Conservation (phyloP, 257 asterid species). For the Solanum virginianum region DNA sequence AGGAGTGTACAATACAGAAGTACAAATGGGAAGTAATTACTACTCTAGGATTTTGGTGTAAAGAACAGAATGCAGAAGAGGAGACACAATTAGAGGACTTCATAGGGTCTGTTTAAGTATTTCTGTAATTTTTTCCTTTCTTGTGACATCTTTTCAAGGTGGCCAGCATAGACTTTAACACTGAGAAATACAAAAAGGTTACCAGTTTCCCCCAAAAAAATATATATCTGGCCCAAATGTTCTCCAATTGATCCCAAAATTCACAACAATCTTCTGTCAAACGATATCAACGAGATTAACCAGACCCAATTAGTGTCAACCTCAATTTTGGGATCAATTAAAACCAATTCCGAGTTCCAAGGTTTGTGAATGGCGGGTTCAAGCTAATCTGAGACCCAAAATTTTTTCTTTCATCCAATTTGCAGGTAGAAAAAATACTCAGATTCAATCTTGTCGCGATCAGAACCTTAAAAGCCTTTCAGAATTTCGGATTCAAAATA, state of each 20-base stretch:
- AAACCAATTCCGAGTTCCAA: background rate
- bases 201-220: no score
- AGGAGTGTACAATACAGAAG: no score
- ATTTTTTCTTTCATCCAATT: background rate
- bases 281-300: no score
- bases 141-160: no score
- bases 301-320: background rate
- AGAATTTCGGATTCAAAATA: background rate
- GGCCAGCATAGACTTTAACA: no score
- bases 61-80: no score
- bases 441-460: background rate
- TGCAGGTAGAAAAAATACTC: background rate
- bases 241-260: background rate
- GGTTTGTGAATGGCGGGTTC: background rate
- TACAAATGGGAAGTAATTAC: no score
- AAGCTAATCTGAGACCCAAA: background rate
- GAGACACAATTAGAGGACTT: no score
- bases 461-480: background rate
- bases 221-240: background rate
- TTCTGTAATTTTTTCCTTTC: no score
- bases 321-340: background rate
- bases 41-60: no score
- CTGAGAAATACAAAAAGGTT: no score
- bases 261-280: background rate
- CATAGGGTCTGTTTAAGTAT: no score